phyloP scores from a whole-genome alignment of 352 stramenopile species.

The Phytopythium sindhum region DNA sequence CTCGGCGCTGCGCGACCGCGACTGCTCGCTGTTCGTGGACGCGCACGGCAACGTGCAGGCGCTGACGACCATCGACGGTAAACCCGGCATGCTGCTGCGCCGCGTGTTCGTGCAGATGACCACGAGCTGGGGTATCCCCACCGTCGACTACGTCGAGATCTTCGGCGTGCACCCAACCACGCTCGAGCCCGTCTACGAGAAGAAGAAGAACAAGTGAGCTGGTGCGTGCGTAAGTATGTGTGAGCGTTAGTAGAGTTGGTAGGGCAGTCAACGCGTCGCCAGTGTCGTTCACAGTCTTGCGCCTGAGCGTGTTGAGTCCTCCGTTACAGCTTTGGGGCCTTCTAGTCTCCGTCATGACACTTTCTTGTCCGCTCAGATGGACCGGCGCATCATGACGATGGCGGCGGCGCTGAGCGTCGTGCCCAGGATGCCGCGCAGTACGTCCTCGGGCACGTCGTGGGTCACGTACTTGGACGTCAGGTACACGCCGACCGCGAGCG shows the following conservation, averaged over 20 bases:
- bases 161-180: constrained; percentile 69
- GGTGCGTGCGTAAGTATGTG: neutral
- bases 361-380: constrained; percentile 21
- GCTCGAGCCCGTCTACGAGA: constrained; percentile 69
- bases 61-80: constrained; percentile 65
- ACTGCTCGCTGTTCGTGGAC: constrained; percentile 57
- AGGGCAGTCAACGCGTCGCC: neutral
- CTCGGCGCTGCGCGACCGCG: constrained; percentile 69
- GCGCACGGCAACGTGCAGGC: constrained; percentile 53
- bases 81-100: constrained; percentile 58
- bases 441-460: constrained; percentile 69
- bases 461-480: constrained; percentile 84
- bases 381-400: constrained; percentile 77
- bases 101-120: constrained; percentile 85
- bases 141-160: constrained; percentile 81
- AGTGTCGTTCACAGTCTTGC: too few species aligned
- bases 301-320: neutral
- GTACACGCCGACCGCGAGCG: constrained; percentile 60
- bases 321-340: neutral
- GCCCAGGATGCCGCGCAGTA: constrained; percentile 67
- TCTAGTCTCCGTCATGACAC: neutral
- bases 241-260: neutral
- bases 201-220: constrained; percentile 73
- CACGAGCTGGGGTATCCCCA: constrained; percentile 76
- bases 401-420: constrained; percentile 66